phyloP scores from a whole-genome alignment of 768 basidiomycete genomes.

The Collybia sp. region DNA sequence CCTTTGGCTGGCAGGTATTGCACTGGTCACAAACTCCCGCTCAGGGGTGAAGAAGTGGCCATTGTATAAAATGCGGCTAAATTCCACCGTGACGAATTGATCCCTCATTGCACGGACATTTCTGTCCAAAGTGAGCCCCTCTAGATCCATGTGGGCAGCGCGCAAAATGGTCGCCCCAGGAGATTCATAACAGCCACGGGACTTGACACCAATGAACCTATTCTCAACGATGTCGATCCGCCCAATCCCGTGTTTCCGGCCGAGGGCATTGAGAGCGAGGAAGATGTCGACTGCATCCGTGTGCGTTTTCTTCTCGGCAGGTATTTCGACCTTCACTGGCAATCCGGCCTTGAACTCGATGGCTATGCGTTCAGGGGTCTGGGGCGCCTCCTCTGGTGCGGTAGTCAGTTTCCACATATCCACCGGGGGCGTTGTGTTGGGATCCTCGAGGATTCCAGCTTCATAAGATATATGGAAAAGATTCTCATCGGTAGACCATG shows the following conservation, averaged over 20 bases:
- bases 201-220: constrained; percentile 98
- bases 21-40: constrained; percentile 87
- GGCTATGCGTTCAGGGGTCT: constrained; percentile 68
- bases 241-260: constrained; percentile 92
- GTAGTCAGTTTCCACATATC: constrained; percentile 99
- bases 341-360: constrained; percentile 88
- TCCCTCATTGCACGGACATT: constrained; percentile 94
- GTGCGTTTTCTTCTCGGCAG: constrained; percentile 51
- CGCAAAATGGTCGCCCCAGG: constrained; percentile 96
- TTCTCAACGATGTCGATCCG: constrained; percentile 99
- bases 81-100: constrained; percentile 88
- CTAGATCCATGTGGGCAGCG: constrained; percentile 91
- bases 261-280: constrained; percentile 85
- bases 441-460: constrained; percentile 97
- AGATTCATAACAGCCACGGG: constrained; percentile 98
- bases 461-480: constrained; percentile 99
- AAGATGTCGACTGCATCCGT: constrained; percentile 97
- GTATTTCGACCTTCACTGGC: constrained; percentile 74
- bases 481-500: constrained; percentile 99
- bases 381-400: constrained; percentile 78
- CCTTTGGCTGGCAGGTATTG: constrained; percentile 91
- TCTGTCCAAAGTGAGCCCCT: constrained; percentile 96
- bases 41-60: constrained; percentile 99
- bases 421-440: constrained; percentile 84
- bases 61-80: constrained; percentile 93